phyloP scores from a whole-genome alignment of 306 rosid species.

The Lathyrus tuberosus region DNA sequence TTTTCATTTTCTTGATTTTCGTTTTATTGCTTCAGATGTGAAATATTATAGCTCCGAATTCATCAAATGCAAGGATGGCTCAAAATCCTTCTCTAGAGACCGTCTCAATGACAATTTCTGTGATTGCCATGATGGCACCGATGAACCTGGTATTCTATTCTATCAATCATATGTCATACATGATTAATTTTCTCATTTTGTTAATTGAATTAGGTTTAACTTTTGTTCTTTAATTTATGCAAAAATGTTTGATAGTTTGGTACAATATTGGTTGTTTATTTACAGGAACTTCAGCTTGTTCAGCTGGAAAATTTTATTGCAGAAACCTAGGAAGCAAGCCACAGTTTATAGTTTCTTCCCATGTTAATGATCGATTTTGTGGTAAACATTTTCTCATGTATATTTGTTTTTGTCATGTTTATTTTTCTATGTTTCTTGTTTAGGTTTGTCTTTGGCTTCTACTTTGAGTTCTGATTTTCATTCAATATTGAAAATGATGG shows the following conservation, averaged over 20 bases:
- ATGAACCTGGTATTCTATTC: constrained; percentile 72
- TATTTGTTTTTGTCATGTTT: background rate
- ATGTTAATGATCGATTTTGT: constrained; percentile 74
- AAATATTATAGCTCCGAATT: constrained; percentile 58
- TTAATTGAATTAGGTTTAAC: background rate
- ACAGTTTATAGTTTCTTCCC: constrained; percentile 75
- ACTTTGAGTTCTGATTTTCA: no score
- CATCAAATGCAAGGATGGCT: constrained; percentile 76
- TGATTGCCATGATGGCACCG: constrained; percentile 88
- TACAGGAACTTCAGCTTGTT: constrained; percentile 94
- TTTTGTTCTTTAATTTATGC: constrained; percentile 22
- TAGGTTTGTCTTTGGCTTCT: no score
- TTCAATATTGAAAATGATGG: constrained; percentile 14
- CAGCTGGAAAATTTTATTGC: constrained; percentile 74
- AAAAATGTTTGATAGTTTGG: constrained; percentile 18
- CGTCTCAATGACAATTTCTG: constrained; percentile 87
- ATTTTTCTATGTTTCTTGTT: constrained; percentile 6
- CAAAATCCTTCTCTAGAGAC: constrained; percentile 67
- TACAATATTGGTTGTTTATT: constrained; percentile 16
- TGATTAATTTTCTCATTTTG: background rate
- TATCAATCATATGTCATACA: background rate
- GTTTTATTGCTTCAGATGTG: constrained; percentile 65
- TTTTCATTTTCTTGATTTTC: constrained; percentile 3
- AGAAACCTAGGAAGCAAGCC: constrained; percentile 85
- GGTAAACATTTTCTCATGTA: constrained; percentile 58